phyloP scores from a whole-genome alignment of 2,329 filamentous ascomycete genomes.

The Leptographium lundbergii region DNA sequence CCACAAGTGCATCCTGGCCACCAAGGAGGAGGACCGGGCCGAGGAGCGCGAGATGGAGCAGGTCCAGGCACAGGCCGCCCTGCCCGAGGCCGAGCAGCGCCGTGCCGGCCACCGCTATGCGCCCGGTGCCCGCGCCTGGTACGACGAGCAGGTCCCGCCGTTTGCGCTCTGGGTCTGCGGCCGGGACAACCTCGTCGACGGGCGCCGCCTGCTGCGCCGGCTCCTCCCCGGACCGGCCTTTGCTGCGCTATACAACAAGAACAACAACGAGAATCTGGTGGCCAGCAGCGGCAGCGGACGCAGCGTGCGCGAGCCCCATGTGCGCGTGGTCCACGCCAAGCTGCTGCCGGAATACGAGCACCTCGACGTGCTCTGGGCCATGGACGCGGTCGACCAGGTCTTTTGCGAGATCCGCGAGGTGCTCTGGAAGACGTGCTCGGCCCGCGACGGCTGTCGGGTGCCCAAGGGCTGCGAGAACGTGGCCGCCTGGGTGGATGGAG shows the following conservation, averaged over 20 bases:
- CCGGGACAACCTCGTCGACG: conserved; percentile 74
- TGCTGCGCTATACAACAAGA: neutral
- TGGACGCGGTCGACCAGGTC: conserved; percentile 74
- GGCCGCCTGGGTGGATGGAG: conserved; percentile 21
- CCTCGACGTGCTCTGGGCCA: conserved; percentile 88
- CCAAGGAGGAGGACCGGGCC: conserved; percentile 51
- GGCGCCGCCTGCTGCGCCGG: conserved; percentile 56
- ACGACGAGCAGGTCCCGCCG: conserved; percentile 63
- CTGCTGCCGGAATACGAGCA: conserved; percentile 84
- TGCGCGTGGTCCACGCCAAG: conserved; percentile 68
- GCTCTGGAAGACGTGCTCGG: conserved; percentile 61
- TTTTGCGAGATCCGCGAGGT: conserved; percentile 70
- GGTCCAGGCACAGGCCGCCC: conserved; percentile 8
- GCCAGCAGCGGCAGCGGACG: conserved; percentile 1
- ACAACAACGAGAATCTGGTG: neutral
- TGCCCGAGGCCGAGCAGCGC: conserved; percentile 1
- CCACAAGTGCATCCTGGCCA: conserved; percentile 79
- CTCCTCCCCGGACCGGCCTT: conserved; percentile 38
- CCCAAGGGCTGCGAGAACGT: conserved; percentile 51
- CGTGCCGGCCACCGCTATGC: conserved; percentile 20
- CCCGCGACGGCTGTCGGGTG: conserved; percentile 42
- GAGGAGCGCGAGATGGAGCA: conserved; percentile 35
- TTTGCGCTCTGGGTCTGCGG: conserved; percentile 84
- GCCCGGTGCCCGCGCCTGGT: conserved; percentile 56
- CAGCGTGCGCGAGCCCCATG: conserved; percentile 63